phyloP scores from a whole-genome alignment of 2,329 filamentous ascomycete species.

The Parastagonospora nodorum region DNA sequence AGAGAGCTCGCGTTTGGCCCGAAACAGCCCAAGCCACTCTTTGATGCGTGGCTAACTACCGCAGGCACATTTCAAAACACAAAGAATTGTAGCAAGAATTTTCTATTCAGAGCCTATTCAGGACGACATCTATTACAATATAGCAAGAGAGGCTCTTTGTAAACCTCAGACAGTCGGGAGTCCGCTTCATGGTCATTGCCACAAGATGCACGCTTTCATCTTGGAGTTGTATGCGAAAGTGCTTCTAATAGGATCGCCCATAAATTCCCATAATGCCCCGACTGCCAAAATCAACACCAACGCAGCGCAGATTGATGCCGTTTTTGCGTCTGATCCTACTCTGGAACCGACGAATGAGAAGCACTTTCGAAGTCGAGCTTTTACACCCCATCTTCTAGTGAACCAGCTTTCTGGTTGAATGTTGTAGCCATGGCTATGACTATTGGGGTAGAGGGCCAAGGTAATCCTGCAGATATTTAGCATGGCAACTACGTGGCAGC shows the following conservation, averaged over 20 bases:
- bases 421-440: neutral
- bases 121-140: conserved; percentile 11
- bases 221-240: neutral
- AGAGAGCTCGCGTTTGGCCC: conserved; percentile 24
- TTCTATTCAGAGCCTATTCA: conserved; percentile 34
- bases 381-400: neutral
- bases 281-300: no score
- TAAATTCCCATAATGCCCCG: neutral
- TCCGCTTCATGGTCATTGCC: neutral
- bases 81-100: conserved; percentile 24
- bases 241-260: neutral
- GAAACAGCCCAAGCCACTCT: conserved; percentile 36
- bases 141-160: conserved; percentile 9
- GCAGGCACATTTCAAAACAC: conserved; percentile 16
- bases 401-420: neutral
- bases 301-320: no score
- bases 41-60: conserved; percentile 24
- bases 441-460: conserved; percentile 44
- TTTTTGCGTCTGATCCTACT: no score
- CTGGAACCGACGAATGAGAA: no score
- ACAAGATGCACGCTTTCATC: neutral
- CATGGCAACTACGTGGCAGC: neutral
- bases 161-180: neutral
- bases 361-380: neutral
- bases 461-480: conserved; percentile 43